phyloP scores from a whole-genome alignment of 495 filamentous ascomycete genomes.

The Lepraria neglecta region DNA sequence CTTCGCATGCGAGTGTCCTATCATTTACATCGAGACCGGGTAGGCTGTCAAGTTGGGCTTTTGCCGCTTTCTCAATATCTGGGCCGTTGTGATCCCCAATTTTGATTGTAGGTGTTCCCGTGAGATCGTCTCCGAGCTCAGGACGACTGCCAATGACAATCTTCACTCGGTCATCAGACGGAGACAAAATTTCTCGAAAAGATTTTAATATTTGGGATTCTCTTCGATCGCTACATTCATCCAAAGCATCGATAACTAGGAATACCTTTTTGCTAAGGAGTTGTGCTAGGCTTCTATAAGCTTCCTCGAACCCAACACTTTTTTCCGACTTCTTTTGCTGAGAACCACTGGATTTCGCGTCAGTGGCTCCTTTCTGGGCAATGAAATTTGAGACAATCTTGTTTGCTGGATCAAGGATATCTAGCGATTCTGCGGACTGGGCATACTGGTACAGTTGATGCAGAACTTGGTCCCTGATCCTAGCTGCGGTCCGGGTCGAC shows the following conservation, averaged over 20 bases:
- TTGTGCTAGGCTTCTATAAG: neutral
- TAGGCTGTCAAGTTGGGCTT: neutral
- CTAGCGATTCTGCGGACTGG: neutral
- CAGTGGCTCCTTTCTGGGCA: neutral
- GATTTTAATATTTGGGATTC: neutral
- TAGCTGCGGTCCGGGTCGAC: neutral
- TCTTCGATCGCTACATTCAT: neutral
- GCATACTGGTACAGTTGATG: neutral
- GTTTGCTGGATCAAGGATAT: neutral
- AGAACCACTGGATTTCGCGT: neutral
- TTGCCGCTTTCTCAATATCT: conserved; percentile 5
- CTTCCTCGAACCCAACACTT: neutral
- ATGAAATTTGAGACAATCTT: neutral
- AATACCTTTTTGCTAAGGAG: neutral
- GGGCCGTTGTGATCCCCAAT: conserved; percentile 1
- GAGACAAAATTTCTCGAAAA: neutral
- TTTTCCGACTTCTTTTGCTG: conserved; percentile 7
- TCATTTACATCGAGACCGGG: neutral
- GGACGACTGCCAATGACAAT: neutral
- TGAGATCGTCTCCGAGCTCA: conserved; percentile 4
- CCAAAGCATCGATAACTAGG: conserved; percentile 3
- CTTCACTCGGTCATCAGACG: neutral
- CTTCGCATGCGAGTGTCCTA: conserved; percentile 2
- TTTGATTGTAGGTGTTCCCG: neutral
- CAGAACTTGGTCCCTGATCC: conserved; percentile 1